Conservation (phyloP, 2,329 filamentous ascomycete genomes). For the Microascus cirrosus region DNA sequence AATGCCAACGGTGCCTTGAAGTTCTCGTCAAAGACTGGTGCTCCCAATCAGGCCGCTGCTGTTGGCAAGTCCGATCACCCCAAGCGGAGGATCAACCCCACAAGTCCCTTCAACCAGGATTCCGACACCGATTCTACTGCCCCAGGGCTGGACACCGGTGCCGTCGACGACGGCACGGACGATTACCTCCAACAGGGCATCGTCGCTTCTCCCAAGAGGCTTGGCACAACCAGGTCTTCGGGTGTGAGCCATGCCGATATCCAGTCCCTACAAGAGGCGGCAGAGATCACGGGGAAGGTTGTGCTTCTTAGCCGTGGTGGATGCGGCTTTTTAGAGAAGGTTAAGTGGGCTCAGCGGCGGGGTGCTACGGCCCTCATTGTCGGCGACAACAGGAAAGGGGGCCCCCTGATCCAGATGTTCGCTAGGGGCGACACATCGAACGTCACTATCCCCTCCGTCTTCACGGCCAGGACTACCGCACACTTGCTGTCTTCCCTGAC, state of each 20-base stretch:
- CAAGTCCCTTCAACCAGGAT: neutral
- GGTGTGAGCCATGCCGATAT: constrained; percentile 71
- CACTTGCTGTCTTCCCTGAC: constrained; percentile 84
- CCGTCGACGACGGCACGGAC: constrained; percentile 66
- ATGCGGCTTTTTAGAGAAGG: constrained; percentile 93
- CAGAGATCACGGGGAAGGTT: constrained; percentile 88
- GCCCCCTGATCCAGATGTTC: constrained; percentile 92
- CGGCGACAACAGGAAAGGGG: constrained; percentile 83
- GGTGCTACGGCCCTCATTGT: constrained; percentile 87
- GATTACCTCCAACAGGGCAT: constrained; percentile 60
- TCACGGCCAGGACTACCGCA: constrained; percentile 89
- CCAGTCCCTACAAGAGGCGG: constrained; percentile 79
- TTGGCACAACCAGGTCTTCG: constrained; percentile 23
- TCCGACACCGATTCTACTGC: constrained; percentile 5
- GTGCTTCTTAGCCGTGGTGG: constrained; percentile 85
- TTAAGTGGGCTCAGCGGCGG: constrained; percentile 89
- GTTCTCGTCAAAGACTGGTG: constrained; percentile 21
- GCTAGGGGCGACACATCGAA: constrained; percentile 94
- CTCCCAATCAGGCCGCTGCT: constrained; percentile 7
- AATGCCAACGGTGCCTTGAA: constrained; percentile 33
- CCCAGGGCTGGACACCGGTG: constrained; percentile 15
- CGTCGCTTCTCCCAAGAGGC: constrained; percentile 16
- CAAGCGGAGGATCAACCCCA: constrained; percentile 16
- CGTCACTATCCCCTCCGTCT: constrained; percentile 84
- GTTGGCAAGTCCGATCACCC: constrained; percentile 17